phyloP scores from a whole-genome alignment of 1,139 yeast species.

The Scheffersomyces illinoinensis region DNA sequence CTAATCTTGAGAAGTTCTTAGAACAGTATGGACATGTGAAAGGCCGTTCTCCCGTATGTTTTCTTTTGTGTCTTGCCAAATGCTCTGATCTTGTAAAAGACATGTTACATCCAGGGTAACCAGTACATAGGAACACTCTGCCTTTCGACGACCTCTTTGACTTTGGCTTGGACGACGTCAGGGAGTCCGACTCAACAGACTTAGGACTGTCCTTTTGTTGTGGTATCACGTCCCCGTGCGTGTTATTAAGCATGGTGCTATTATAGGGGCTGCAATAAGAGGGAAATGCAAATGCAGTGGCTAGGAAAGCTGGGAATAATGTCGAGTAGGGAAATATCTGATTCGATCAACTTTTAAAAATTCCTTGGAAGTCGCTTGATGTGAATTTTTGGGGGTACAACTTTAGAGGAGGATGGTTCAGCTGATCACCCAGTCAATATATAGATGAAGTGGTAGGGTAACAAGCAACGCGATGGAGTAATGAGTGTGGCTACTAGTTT shows the following conservation, averaged over 20 bases:
- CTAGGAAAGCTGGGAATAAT: not conserved
- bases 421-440: not conserved
- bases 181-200: constrained; percentile 1
- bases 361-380: not conserved
- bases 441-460: not conserved
- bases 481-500: not conserved
- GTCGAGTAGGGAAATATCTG: not conserved
- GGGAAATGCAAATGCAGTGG: not conserved
- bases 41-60: constrained; percentile 95
- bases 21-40: constrained; percentile 84
- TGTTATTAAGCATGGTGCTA: not conserved
- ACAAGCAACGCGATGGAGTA: not conserved
- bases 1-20: constrained; percentile 79
- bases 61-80: constrained; percentile 86
- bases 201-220: not conserved
- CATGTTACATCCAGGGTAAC: constrained; percentile 86
- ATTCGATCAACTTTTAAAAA: not conserved
- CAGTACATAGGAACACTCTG: constrained; percentile 79
- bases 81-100: constrained; percentile 88
- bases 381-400: not conserved
- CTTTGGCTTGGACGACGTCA: constrained; percentile 6
- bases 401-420: not conserved
- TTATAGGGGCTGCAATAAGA: not conserved
- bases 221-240: not conserved
- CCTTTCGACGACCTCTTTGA: constrained; percentile 51